Evolutionary conservation across 2,329 filamentous ascomycete species (phyloP), one percentile per base, ranked within the genome.

Genomic region (Colletotrichum phormii): DNA sequence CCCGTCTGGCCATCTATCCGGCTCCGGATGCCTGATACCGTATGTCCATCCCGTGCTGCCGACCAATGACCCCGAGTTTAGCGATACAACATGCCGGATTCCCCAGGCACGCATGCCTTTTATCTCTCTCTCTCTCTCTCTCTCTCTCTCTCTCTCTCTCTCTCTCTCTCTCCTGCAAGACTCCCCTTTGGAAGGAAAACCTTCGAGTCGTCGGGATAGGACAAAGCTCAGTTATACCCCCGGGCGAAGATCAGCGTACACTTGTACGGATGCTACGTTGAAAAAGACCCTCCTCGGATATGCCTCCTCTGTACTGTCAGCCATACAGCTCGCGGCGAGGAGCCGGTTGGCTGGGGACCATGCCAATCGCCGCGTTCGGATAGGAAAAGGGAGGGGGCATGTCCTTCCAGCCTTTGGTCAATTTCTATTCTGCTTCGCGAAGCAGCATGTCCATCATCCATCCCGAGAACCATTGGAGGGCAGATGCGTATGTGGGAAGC

Each of bases 331-430:
- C 42, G 61, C 63, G 67, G 67, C 35, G 54, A 13, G 24, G 18
- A 71, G 67, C 67, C 67, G 67, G 63, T 67, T 71, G 67, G 67
- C 57, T 26, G 55, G 67, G 18, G 24, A 22, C 31, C 22, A 49
- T 51, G 22, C 42, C 42, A 37, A 51, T n/a, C 37, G 18, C 22
- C 22, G 24, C 18, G 15, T 9, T 29, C 8, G 24, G 29, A 57
- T 63, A 22, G 66, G 42, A 49, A 18, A 42, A 42, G 37, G 42
- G 42, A 49, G 42, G 46, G 49, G 49, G 2, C 58, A 55, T 13
- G 22, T 13, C 12, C 42, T 35, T 29, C 33, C 31, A n/a, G 11
- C 42, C 31, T 61, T 60, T 62, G 64, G 57, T 22, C 31, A 13
- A 15, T 49, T 24, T 22, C 31, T 8, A 15, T 49, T 24, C 26